Evolutionary conservation across 768 basidiomycete genomes (phyloP).

Genomic region (Gloeostereum incarnatum): DNA sequence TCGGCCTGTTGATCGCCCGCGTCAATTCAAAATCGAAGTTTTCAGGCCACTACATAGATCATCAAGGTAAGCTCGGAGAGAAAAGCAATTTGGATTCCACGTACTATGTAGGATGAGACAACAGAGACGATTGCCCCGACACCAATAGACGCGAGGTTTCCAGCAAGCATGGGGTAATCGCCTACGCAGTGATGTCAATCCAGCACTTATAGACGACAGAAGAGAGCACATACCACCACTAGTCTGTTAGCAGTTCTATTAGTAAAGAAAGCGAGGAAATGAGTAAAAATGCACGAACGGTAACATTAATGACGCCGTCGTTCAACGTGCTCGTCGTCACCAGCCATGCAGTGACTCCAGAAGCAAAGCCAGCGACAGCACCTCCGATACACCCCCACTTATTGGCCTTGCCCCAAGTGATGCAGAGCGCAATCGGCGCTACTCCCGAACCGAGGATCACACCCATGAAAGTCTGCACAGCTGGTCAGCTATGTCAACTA

Average conservation of each 20-base stretch:
- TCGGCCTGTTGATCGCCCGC: slow-evolving; percentile 56
- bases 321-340: slow-evolving; percentile 70
- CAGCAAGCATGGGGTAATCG: slow-evolving; percentile 68
- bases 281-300: slow-evolving; percentile 25
- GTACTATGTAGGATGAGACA: slow-evolving; percentile 51
- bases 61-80: neutral
- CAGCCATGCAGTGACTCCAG: slow-evolving; percentile 78
- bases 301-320: slow-evolving; percentile 60
- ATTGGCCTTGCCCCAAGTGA: slow-evolving; percentile 83
- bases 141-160: slow-evolving; percentile 81
- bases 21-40: slow-evolving; percentile 77
- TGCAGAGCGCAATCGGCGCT: slow-evolving; percentile 76
- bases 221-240: slow-evolving; percentile 15
- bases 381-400: slow-evolving; percentile 79
- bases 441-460: slow-evolving; percentile 81
- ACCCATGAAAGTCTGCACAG: slow-evolving; percentile 74
- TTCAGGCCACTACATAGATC: slow-evolving; percentile 53
- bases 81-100: slow-evolving; percentile 10
- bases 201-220: neutral
- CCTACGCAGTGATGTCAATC: slow-evolving; percentile 36
- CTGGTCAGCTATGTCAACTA: neutral
- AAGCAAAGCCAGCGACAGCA: slow-evolving; percentile 55
- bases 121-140: slow-evolving; percentile 73
- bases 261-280: neutral
- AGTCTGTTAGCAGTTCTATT: slow-evolving; percentile 9